These are phyloP conservation scores for Chrysosphaeria jannelii DNA, from an alignment of 2,329 filamentous ascomycete genomes.

Conservation along the genomic window DNA sequence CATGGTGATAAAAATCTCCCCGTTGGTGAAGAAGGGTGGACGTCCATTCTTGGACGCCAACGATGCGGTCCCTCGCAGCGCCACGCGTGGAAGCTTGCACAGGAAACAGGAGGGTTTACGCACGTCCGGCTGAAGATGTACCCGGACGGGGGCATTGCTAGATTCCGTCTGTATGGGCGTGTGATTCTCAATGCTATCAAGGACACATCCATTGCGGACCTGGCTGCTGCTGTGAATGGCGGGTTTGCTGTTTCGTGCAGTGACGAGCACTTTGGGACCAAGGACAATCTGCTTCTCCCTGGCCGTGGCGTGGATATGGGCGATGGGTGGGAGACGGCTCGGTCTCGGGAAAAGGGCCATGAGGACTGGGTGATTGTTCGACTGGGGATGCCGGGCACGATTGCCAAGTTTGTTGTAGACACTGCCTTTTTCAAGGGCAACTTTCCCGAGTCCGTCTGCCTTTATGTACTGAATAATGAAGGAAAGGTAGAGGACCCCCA, in stretches of 20 bases:
- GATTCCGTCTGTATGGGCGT: slow-evolving; percentile 48
- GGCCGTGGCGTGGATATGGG: slow-evolving; percentile 43
- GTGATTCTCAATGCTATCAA: slow-evolving; percentile 49
- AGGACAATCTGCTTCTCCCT: slow-evolving; percentile 16
- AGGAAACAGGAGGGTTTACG: slow-evolving; percentile 32
- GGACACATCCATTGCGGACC: slow-evolving; percentile 37
- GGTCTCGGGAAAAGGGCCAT: slow-evolving; percentile 40
- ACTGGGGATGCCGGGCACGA: slow-evolving; percentile 32
- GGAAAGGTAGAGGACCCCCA: slow-evolving; percentile 34
- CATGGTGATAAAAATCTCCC: slow-evolving; percentile 22
- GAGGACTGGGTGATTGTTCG: slow-evolving; percentile 57
- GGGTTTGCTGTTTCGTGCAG: slow-evolving; percentile 46
- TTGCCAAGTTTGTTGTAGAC: slow-evolving; percentile 41
- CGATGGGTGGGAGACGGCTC: slow-evolving; percentile 63
- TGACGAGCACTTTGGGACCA: slow-evolving; percentile 55
- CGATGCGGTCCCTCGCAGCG: slow-evolving; percentile 46
- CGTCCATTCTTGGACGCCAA: slow-evolving; percentile 35
- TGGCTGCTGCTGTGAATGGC: slow-evolving; percentile 51
- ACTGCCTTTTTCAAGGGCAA: slow-evolving; percentile 66
- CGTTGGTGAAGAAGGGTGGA: slow-evolving; percentile 29
- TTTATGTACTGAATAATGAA: no score
- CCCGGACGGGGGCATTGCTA: slow-evolving; percentile 55
- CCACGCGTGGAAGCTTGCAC: slow-evolving; percentile 39
- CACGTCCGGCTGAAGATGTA: slow-evolving; percentile 65
- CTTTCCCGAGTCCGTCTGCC: slow-evolving; percentile 49